These are phyloP conservation scores for Cladophialophora bantiana DNA, from an alignment of 2,329 filamentous ascomycete genomes.

Conservation along the genomic window DNA sequence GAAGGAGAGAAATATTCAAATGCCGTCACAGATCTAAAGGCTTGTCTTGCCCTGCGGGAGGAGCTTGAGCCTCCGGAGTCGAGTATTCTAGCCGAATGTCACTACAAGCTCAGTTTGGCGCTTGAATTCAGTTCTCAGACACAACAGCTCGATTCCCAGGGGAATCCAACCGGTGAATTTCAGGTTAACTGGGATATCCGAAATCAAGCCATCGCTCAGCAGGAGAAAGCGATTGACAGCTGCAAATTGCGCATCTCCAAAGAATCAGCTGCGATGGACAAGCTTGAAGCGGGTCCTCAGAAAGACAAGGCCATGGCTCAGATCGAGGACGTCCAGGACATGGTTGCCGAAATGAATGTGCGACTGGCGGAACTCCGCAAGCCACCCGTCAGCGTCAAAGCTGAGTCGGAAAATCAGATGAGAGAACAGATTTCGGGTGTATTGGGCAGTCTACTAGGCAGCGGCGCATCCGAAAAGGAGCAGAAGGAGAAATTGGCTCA, in stretches of 20 bases:
- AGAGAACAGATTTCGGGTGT: constrained; percentile 59
- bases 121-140: constrained; percentile 90
- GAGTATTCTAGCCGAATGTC: constrained; percentile 87
- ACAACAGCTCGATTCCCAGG: constrained; percentile 49
- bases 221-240: constrained; percentile 66
- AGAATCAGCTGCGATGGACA: constrained; percentile 57
- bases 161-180: constrained; percentile 51
- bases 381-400: constrained; percentile 58
- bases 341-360: constrained; percentile 67
- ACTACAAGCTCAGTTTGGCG: constrained; percentile 94
- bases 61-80: constrained; percentile 80
- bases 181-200: constrained; percentile 62
- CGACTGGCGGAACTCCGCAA: constrained; percentile 64
- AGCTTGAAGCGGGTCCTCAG: constrained; percentile 46
- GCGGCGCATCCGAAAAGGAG: constrained; percentile 55
- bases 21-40: constrained; percentile 83
- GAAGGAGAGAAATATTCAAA: constrained; percentile 92
- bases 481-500: constrained; percentile 62
- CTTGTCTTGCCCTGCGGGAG: constrained; percentile 78
- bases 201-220: constrained; percentile 64
- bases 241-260: constrained; percentile 62
- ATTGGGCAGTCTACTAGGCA: constrained; percentile 64
- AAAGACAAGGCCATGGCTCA: constrained; percentile 53
- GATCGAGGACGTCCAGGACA: constrained; percentile 66
- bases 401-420: constrained; percentile 44